phyloP scores from a whole-genome alignment of 2,329 filamentous ascomycete species.

The Bipolaris oryzae region DNA sequence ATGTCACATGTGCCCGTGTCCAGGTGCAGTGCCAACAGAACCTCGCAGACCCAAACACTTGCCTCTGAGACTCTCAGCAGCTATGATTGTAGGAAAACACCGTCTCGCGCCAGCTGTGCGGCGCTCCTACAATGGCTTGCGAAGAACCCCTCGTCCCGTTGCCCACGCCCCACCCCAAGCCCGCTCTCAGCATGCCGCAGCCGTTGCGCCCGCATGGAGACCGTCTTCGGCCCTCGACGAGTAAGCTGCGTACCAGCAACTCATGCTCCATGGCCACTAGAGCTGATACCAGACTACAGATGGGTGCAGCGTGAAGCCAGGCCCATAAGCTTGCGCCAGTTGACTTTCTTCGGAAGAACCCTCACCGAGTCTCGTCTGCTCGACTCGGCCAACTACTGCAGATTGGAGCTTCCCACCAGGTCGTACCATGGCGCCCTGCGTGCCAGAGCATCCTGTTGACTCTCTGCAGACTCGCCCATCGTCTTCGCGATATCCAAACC shows the following conservation, averaged over 20 bases:
- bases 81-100: slow-evolving; percentile 24
- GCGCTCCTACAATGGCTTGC: slow-evolving; percentile 2
- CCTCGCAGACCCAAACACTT: slow-evolving; percentile 20
- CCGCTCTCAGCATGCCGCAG: slow-evolving; percentile 33
- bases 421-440: slow-evolving; percentile 39
- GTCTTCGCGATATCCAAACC: slow-evolving; percentile 95
- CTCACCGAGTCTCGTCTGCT: slow-evolving; percentile 88
- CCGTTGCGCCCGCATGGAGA: slow-evolving; percentile 61
- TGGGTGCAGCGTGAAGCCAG: slow-evolving; percentile 92
- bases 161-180: neutral
- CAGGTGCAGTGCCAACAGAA: slow-evolving; percentile 9
- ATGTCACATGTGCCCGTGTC: slow-evolving; percentile 16
- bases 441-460: slow-evolving; percentile 16
- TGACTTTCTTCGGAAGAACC: slow-evolving; percentile 96
- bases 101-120: slow-evolving; percentile 11
- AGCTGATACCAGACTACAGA: slow-evolving; percentile 54
- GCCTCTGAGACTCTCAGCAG: slow-evolving; percentile 23
- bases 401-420: slow-evolving; percentile 89
- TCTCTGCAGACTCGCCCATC: slow-evolving; percentile 76
- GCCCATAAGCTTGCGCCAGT: slow-evolving; percentile 93
- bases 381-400: slow-evolving; percentile 96
- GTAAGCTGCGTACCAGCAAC: slow-evolving; percentile 46
- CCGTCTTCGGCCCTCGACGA: slow-evolving; percentile 65
- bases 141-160: neutral
- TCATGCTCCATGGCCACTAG: neutral